phyloP scores from a whole-genome alignment of 2,329 filamentous ascomycete species.

The Nakataea oryzae region DNA sequence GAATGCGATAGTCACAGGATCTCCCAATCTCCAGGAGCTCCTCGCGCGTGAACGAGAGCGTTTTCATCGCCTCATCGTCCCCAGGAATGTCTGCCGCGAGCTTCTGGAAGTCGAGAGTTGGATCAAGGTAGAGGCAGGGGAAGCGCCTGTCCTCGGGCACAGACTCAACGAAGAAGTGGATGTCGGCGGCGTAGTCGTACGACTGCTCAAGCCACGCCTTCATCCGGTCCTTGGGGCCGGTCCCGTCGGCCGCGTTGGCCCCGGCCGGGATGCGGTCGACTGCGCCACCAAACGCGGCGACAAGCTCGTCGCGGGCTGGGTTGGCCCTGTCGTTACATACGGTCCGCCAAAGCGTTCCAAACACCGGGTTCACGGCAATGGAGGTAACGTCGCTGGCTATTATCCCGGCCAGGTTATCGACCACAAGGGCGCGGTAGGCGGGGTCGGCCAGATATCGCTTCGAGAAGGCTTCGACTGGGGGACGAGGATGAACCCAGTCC shows the following conservation, averaged over 20 bases:
- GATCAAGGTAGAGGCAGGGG: conserved; percentile 38
- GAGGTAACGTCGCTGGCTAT: conserved; percentile 30
- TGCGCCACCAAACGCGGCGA: conserved; percentile 28
- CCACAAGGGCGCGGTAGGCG: conserved; percentile 25
- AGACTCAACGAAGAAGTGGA: conserved; percentile 22
- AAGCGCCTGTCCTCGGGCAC: conserved; percentile 27
- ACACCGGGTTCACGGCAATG: conserved; percentile 37
- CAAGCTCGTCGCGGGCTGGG: conserved; percentile 26
- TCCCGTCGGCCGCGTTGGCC: conserved; percentile 1
- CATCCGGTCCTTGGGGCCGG: conserved; percentile 25
- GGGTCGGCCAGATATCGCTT: conserved; percentile 27
- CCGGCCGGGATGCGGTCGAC: conserved; percentile 21
- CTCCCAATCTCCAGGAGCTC: conserved; percentile 41
- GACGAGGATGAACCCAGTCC: conserved; percentile 12
- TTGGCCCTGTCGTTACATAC: conserved; percentile 35
- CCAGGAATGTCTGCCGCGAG: not conserved
- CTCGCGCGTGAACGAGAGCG: conserved; percentile 26
- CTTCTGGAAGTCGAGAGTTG: conserved; percentile 27
- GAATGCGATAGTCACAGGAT: conserved; percentile 35
- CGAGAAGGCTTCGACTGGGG: conserved; percentile 21
- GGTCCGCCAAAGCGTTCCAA: conserved; percentile 36
- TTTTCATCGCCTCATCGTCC: conserved; percentile 9
- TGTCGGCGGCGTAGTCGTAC: conserved; percentile 35
- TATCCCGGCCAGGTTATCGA: conserved; percentile 27
- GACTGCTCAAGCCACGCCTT: conserved; percentile 38